Conservation (phyloP, 257 asterid species). For the Perilla frutescens region DNA sequence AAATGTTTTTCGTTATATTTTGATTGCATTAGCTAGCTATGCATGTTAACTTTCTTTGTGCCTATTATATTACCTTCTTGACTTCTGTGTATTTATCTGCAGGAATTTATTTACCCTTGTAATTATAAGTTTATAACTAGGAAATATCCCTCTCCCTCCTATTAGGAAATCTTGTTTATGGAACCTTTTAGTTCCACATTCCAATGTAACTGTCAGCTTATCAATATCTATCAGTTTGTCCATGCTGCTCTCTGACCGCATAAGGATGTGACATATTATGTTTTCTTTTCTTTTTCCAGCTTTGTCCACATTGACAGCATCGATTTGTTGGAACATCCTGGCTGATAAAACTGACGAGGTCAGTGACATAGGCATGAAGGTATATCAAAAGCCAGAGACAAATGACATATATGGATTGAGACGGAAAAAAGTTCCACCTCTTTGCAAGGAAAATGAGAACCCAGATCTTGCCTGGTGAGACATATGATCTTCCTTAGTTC, state of each 20-base stretch:
- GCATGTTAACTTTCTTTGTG: background rate
- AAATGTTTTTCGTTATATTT: background rate
- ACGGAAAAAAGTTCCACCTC: slow-evolving; percentile 78
- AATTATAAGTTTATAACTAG: background rate
- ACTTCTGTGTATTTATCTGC: background rate
- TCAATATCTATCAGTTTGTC: background rate
- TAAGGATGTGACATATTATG: slow-evolving; percentile 17
- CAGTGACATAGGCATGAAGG: slow-evolving; percentile 80
- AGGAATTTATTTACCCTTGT: background rate
- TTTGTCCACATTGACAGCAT: slow-evolving; percentile 68
- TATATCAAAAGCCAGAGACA: slow-evolving; percentile 88
- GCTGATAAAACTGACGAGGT: slow-evolving; percentile 90
- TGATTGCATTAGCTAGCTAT: background rate
- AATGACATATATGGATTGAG: slow-evolving; percentile 76
- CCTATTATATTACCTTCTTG: background rate
- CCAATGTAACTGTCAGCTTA: background rate
- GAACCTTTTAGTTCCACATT: slow-evolving; percentile 8
- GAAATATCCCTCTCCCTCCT: background rate
- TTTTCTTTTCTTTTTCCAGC: slow-evolving; percentile 55
- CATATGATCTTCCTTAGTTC: slow-evolving; percentile 24
- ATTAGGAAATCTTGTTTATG: slow-evolving; percentile 2
- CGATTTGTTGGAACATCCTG: slow-evolving; percentile 93
- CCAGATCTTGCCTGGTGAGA: slow-evolving; percentile 95
- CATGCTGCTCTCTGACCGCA: background rate
- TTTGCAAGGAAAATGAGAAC: slow-evolving; percentile 86